These are phyloP conservation scores for Tulasnella sp. DNA, from an alignment of 768 basidiomycete species.

Conservation along the genomic window DNA sequence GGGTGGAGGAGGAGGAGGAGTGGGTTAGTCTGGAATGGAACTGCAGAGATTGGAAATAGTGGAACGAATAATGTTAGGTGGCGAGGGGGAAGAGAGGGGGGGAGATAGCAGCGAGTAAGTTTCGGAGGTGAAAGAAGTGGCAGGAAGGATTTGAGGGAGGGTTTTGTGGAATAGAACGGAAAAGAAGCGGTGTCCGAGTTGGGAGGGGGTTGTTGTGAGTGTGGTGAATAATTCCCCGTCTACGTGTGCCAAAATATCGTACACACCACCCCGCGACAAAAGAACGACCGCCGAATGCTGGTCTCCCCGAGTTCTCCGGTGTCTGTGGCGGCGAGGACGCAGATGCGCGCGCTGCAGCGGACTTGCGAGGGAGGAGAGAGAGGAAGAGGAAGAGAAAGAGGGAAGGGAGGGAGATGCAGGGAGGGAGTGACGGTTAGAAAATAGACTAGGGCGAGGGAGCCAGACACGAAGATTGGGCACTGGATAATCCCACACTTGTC, in stretches of 20 bases:
- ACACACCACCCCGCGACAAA: not conserved
- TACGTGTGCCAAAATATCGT: conserved; percentile 7
- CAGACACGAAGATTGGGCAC: conserved; percentile 21
- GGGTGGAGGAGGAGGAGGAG: conserved; percentile 3
- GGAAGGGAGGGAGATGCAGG: conserved; percentile 11
- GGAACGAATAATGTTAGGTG: not conserved
- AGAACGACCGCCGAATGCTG: not conserved
- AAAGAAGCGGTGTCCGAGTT: conserved; percentile 11
- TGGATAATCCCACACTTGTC: conserved; percentile 16
- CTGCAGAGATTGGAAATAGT: not conserved
- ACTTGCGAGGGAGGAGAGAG: not conserved
- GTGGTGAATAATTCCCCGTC: not conserved
- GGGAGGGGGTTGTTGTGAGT: conserved; percentile 11
- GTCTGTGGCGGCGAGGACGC: not conserved
- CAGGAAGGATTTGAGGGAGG: conserved; percentile 8
- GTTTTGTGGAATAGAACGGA: not conserved
- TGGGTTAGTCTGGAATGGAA: not conserved
- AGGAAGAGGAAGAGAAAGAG: not conserved
- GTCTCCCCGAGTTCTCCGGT: not conserved
- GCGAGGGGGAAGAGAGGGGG: not conserved
- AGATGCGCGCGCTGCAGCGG: not conserved
- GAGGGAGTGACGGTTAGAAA: conserved; percentile 27
- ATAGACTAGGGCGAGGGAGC: conserved; percentile 27
- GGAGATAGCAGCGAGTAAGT: conserved; percentile 12
- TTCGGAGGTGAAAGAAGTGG: not conserved